Evolutionary conservation across 805 yeast species (phyloP).

Genomic region (Groenewaldozyma tartarivorans): DNA sequence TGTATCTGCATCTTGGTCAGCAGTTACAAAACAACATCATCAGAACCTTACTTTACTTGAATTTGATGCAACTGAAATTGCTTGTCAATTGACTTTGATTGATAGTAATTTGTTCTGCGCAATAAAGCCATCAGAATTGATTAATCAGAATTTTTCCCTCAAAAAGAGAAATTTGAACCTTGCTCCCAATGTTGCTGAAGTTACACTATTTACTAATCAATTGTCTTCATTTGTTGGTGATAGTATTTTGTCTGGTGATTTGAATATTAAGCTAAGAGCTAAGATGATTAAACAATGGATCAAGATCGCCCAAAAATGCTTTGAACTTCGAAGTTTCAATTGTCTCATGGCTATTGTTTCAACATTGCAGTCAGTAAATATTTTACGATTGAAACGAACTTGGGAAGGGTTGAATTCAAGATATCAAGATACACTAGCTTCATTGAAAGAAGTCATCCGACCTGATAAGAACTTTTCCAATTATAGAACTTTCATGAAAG

Average conservation of each 20-base stretch:
- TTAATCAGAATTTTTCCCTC: slow-evolving; percentile 27
- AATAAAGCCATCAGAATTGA: slow-evolving; percentile 24
- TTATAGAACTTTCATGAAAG: slow-evolving; percentile 24
- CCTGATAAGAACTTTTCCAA: slow-evolving; percentile 29
- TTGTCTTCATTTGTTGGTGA: slow-evolving; percentile 29
- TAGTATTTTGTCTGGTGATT: slow-evolving; percentile 22
- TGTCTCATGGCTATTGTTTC: slow-evolving; percentile 25
- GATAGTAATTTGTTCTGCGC: slow-evolving; percentile 23
- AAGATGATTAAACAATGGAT: slow-evolving; percentile 30
- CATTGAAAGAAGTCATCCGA: slow-evolving; percentile 20
- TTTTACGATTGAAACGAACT: slow-evolving; percentile 24
- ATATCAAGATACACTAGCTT: slow-evolving; percentile 18
- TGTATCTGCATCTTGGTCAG: slow-evolving; percentile 11
- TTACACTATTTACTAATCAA: slow-evolving; percentile 25
- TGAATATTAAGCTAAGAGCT: slow-evolving; percentile 23
- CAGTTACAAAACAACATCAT: slow-evolving; percentile 7
- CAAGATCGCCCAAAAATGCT: slow-evolving; percentile 26
- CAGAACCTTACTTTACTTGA: slow-evolving; percentile 17
- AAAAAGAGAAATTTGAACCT: slow-evolving; percentile 22
- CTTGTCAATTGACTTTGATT: slow-evolving; percentile 27
- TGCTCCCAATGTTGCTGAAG: slow-evolving; percentile 25
- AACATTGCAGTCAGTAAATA: slow-evolving; percentile 28
- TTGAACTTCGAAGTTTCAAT: slow-evolving; percentile 26
- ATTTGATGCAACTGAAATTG: slow-evolving; percentile 25
- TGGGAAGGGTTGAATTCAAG: slow-evolving; percentile 27